Conservation (phyloP, 441 rosid species). For the Viola pubescens region DNA sequence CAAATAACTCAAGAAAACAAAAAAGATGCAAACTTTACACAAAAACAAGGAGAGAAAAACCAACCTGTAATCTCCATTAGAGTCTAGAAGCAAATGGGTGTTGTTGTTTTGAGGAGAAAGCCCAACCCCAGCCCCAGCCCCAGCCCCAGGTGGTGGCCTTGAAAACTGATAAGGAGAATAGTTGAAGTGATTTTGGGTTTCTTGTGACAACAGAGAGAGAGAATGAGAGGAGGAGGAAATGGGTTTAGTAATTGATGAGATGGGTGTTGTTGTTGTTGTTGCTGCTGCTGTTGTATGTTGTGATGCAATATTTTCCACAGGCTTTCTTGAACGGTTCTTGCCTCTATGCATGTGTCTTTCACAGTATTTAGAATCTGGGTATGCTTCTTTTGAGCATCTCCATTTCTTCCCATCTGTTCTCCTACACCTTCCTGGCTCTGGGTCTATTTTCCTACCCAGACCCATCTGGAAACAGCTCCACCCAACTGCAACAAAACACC, state of each 20-base stretch:
- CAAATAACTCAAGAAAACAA: neutral
- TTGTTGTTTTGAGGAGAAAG: conserved; percentile 31
- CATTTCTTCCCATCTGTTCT: conserved; percentile 99
- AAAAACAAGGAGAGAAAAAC: neutral
- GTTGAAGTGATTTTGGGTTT: conserved; percentile 21
- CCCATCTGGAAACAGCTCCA: conserved; percentile 91
- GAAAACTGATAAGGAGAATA: conserved; percentile 15
- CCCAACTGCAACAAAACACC: conserved; percentile 42
- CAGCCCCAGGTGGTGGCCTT: conserved; percentile 27
- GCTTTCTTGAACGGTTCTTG: conserved; percentile 99
- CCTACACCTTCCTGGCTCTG: conserved; percentile 92
- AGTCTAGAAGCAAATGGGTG: conserved; percentile 34
- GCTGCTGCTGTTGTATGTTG: conserved; percentile 16
- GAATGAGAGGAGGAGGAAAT: conserved; percentile 23
- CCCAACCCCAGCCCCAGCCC: conserved; percentile 18
- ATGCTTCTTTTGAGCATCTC: conserved; percentile 97
- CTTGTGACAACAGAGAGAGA: conserved; percentile 27
- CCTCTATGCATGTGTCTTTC: conserved; percentile 99
- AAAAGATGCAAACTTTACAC: neutral
- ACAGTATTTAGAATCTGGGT: conserved; percentile 92
- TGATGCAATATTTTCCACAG: conserved; percentile 51
- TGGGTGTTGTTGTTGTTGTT: conserved; percentile 20
- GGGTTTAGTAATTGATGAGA: conserved; percentile 30
- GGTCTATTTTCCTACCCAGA: conserved; percentile 71
- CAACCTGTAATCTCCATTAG: conserved; percentile 54